Percentiles rank a stretch among this genome's conserved stretches.
These are phyloP conservation scores for Cercophora samala DNA, from an alignment of 495 filamentous ascomycete genomes.

Conservation along the genomic window DNA sequence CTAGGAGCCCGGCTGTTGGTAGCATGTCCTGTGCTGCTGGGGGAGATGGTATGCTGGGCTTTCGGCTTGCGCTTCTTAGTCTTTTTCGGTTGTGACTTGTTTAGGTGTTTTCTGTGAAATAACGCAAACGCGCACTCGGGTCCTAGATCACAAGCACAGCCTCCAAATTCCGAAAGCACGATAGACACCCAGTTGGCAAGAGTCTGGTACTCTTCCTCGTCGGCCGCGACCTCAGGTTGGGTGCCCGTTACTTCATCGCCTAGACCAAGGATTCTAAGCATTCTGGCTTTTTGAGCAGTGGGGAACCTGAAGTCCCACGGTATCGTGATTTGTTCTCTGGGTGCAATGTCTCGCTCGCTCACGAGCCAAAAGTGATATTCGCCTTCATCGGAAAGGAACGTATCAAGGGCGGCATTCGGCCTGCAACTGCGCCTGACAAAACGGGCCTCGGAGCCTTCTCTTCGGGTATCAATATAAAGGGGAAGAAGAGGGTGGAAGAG, in stretches of 20 bases:
- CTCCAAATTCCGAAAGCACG: constrained; percentile 80
- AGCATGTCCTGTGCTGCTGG: constrained; percentile 63
- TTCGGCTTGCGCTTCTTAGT: constrained; percentile 58
- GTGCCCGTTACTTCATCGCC: constrained; percentile 40
- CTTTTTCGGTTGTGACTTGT: constrained; percentile 52
- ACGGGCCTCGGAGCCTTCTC: constrained; percentile 76
- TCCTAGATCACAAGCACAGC: constrained; percentile 73
- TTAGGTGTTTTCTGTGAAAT: constrained; percentile 64
- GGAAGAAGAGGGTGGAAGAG: constrained; percentile 79
- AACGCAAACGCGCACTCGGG: constrained; percentile 65
- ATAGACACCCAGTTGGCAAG: constrained; percentile 57
- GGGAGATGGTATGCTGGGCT: constrained; percentile 54
- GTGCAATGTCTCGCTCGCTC: constrained; percentile 66
- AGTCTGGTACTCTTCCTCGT: constrained; percentile 51
- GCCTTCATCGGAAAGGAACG: constrained; percentile 67
- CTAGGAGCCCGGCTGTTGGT: constrained; percentile 79
- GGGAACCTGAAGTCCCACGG: constrained; percentile 55
- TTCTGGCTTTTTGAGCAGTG: constrained; percentile 41
- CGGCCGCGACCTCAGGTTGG: constrained; percentile 40
- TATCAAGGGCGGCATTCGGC: constrained; percentile 78
- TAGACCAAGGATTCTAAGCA: constrained; percentile 50
- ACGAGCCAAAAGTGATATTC: constrained; percentile 89
- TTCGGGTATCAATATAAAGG: constrained; percentile 85
- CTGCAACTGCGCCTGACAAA: constrained; percentile 85
- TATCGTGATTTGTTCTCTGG: constrained; percentile 54